These are phyloP conservation scores for Neonectria sp. DNA, from an alignment of 2,329 filamentous ascomycete genomes.

Conservation along the genomic window DNA sequence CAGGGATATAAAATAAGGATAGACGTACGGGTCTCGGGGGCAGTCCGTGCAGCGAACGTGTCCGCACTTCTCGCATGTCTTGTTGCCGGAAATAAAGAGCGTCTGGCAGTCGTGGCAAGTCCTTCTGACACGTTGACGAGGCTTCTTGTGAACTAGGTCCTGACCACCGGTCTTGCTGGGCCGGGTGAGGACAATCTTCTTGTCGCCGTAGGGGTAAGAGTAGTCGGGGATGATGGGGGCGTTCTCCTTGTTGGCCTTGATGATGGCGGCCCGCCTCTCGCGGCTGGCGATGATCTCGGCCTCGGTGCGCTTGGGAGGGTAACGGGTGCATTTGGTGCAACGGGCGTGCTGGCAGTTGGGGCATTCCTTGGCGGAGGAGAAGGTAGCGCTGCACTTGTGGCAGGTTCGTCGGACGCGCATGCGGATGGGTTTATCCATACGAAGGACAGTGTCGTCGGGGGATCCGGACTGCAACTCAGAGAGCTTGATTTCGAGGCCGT, in stretches of 20 bases:
- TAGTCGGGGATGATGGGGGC: slow-evolving; percentile 67
- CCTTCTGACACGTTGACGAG: slow-evolving; percentile 80
- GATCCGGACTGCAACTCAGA: slow-evolving; percentile 66
- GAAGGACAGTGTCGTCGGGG: slow-evolving; percentile 69
- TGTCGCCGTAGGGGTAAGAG: slow-evolving; percentile 59
- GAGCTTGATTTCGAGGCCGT: slow-evolving; percentile 69
- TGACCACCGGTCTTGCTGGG: slow-evolving; percentile 77
- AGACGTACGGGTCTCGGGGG: slow-evolving; percentile 82
- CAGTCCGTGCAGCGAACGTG: slow-evolving; percentile 86
- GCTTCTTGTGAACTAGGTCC: slow-evolving; percentile 80
- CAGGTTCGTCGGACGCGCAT: slow-evolving; percentile 86
- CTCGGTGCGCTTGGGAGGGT: slow-evolving; percentile 77
- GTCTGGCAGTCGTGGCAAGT: slow-evolving; percentile 82
- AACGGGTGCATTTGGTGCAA: slow-evolving; percentile 85
- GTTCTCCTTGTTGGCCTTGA: slow-evolving; percentile 72
- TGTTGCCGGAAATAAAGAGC: slow-evolving; percentile 71
- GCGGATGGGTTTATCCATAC: slow-evolving; percentile 82
- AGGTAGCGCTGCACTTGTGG: slow-evolving; percentile 84
- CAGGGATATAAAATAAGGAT: background rate
- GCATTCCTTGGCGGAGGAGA: slow-evolving; percentile 82
- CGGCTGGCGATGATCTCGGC: slow-evolving; percentile 68
- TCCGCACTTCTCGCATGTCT: slow-evolving; percentile 77
- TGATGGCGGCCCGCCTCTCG: slow-evolving; percentile 63
- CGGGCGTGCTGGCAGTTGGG: slow-evolving; percentile 82
- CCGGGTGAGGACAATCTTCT: slow-evolving; percentile 70